Base-by-base conservation (phyloP, 495 filamentous ascomycete genomes). In the Entonaema liquescens region DNA sequence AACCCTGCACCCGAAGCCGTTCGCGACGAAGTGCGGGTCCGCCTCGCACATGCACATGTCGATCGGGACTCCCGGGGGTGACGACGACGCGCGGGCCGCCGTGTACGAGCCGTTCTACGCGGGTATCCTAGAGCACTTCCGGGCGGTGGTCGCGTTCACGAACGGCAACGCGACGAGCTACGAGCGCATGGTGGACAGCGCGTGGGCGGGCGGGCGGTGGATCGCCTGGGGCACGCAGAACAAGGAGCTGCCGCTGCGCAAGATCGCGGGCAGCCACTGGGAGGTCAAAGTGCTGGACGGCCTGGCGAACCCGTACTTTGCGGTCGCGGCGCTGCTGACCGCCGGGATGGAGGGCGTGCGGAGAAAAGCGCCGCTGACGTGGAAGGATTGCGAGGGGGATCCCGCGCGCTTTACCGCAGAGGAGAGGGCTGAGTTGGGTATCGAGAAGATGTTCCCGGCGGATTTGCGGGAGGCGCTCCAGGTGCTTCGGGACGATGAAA, bases 1-100 rank as follows among this genome's bases (percentile, higher is more conserved):
- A n/a, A 95, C 93, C 0, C 83, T 95, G 0, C 85, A 92, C 67
- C 94, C 94, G 0, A 91, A 91, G 33, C 92, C 93, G 0, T 88
- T 88, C 62, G 25, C 86, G 2, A 66, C 73, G 15, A 84, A 84
- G 0, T 82, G 87, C 15, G 91, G 91, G 12, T 92, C 86, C 7
- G 91, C 87, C 4, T 83, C 86, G 0, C 92, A 94, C 75, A 81
- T 85, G 7, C 92, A 95, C 77, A 79, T 93, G 12, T 91, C 88
- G 3, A 78, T 93, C 19, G 80, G 83, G 12, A 81, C 83, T 0
- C n/a, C 71, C 5, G 58, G 65, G 26, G 78, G 79, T 44, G 71
- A 76, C 40, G n/a, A n/a, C n/a, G n/a, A n/a, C n/a, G n/a, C n/a
- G n/a, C 70, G 81, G 11, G 78, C 80, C 9, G 77, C 78, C 9